Evolutionary conservation across 1,284 basidiomycete genomes (phyloP).

Genomic region (Bjerkandera adusta): DNA sequence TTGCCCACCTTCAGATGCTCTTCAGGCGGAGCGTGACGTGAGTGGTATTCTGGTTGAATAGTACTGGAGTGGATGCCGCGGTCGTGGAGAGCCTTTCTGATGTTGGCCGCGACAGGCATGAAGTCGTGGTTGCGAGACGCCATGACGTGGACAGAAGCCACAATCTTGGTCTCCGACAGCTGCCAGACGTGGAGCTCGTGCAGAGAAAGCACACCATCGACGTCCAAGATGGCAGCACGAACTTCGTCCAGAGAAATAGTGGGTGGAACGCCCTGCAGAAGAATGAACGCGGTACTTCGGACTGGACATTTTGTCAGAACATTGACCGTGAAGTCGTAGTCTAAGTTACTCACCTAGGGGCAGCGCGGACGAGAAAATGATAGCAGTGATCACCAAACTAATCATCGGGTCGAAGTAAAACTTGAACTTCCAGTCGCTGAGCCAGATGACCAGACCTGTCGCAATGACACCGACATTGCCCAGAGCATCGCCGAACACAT

Average conservation of each 20-base stretch:
- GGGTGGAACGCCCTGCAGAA: conserved; percentile 94
- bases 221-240: conserved; percentile 72
- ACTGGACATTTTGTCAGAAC: conserved; percentile 44
- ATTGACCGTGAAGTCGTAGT: conserved; percentile 4
- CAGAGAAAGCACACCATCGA: conserved; percentile 88
- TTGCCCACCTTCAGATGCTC: conserved; percentile 44
- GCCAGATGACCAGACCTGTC: conserved; percentile 92
- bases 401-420: conserved; percentile 95
- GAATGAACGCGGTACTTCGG: conserved; percentile 92
- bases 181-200: conserved; percentile 99
- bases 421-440: conserved; percentile 74
- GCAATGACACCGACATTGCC: conserved; percentile 98
- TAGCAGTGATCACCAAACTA: conserved; percentile 92
- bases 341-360: conserved; percentile 71
- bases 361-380: conserved; percentile 95
- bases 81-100: conserved; percentile 81
- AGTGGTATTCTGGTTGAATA: conserved; percentile 81
- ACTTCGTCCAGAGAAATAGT: conserved; percentile 89
- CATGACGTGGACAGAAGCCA: conserved; percentile 95
- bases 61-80: conserved; percentile 95
- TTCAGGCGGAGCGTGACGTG: conserved; percentile 38
- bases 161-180: conserved; percentile 83
- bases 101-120: conserved; percentile 86
- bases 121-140: conserved; percentile 82
- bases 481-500: conserved; percentile 95